phyloP scores from a whole-genome alignment of 139 green algal species.

The Tetraselmis chui region DNA sequence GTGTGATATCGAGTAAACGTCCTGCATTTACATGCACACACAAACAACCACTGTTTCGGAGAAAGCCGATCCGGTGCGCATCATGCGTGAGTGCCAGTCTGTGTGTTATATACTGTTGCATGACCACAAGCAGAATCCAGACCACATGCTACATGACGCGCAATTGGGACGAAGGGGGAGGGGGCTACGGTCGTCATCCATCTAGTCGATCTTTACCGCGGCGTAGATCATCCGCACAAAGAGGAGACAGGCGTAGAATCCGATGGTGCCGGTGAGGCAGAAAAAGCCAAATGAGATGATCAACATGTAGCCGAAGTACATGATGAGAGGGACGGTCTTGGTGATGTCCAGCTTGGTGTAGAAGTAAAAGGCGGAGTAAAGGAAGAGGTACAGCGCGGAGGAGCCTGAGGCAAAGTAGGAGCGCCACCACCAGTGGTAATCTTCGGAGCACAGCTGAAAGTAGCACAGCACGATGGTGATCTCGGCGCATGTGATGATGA shows the following conservation, averaged over 20 bases:
- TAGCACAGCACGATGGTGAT: conserved; percentile 99
- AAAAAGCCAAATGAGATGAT: conserved; percentile 85
- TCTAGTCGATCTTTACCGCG: conserved; percentile 92
- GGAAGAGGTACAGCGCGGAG: conserved; percentile 91
- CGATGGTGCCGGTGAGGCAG: conserved; percentile 85
- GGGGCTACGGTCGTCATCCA: no score
- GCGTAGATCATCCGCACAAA: conserved; percentile 88
- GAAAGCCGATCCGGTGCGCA: no score
- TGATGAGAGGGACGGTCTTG: conserved; percentile 72
- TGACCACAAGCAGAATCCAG: no score
- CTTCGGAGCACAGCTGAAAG: conserved; percentile 80
- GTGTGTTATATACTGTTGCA: no score
- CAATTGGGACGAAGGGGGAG: no score
- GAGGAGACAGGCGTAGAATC: conserved; percentile 86
- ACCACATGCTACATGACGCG: no score
- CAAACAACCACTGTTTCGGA: no score
- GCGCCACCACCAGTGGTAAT: conserved; percentile 73
- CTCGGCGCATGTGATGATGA: conserved; percentile 94
- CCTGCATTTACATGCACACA: no score
- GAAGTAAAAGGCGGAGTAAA: conserved; percentile 96
- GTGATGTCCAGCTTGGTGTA: conserved; percentile 95
- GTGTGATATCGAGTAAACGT: no score
- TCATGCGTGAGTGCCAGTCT: no score
- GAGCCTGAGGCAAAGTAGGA: conserved; percentile 87
- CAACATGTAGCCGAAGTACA: conserved; percentile 97